Conservation (phyloP, 345 rosid species). For the Melastoma malabathricum region DNA sequence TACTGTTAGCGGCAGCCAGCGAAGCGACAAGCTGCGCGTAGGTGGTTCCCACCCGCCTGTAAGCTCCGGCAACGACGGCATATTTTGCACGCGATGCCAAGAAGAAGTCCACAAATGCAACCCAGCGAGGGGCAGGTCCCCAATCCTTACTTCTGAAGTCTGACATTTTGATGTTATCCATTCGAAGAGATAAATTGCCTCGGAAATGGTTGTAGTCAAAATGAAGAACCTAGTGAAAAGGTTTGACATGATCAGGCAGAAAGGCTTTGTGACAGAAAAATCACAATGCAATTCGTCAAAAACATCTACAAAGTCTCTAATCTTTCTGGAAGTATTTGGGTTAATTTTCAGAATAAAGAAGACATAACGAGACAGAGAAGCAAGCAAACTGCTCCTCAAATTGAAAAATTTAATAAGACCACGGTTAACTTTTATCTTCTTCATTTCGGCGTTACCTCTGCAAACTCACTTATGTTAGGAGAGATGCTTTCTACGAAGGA, state of each 20-base stretch:
- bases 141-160: constrained; percentile 83
- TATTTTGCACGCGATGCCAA: constrained; percentile 79
- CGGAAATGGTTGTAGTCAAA: constrained; percentile 62
- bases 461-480: constrained; percentile 46
- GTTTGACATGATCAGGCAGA: constrained; percentile 7
- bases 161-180: constrained; percentile 22
- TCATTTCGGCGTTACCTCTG: constrained; percentile 44
- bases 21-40: constrained; percentile 88
- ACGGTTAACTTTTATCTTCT: neutral
- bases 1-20: constrained; percentile 70
- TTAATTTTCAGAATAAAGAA: too few species aligned
- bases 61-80: constrained; percentile 75
- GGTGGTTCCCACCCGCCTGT: constrained; percentile 86
- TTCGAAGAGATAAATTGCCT: constrained; percentile 39
- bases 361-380: too few species aligned
- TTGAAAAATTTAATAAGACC: neutral
- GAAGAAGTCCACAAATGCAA: constrained; percentile 96
- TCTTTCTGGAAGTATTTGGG: too few species aligned
- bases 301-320: too few species aligned
- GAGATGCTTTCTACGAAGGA: constrained; percentile 39
- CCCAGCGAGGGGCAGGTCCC: constrained; percentile 99
- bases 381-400: too few species aligned
- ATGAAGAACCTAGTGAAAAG: constrained; percentile 49
- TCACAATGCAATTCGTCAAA: neutral
- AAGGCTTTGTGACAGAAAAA: constrained; percentile 1